Evolutionary conservation across 169 alveolate genomes (phyloP), one percentile per base, ranked within the genome.

Genomic region (Eimeria brunetti): DNA sequence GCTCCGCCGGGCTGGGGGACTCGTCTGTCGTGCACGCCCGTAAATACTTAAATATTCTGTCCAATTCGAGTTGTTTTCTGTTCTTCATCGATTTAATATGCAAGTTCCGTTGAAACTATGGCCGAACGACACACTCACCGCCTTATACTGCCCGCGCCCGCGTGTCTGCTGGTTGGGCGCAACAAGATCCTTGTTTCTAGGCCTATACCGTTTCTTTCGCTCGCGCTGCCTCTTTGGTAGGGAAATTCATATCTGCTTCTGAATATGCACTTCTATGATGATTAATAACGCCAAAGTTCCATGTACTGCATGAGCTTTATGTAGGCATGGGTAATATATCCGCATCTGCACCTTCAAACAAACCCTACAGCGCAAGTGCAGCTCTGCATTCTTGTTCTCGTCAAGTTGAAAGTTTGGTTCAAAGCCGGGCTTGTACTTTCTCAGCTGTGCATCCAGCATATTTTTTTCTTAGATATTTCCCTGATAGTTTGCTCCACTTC

Each of bases 1-100:
- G 36, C 22, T 44, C 30, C 85, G 36, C 0, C 56, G 60, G 85
- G 51, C 58, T 38, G 85, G 85, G 85, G 85, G 85, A 58, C 85
- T 41, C 58, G 85, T 18, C 60, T 75, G 60, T 75, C 60, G 85
- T 75, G 85, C 85, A 58, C 60, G n/a, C 24, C 4, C 30, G 36
- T 41, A 41, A 75, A 75, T 75, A 75, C 30, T 41, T 56, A 38
- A 20, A 22, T n/a, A 30, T 18, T 75, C 51, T 30, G 36, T 8
- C 41, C 8, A 38, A 75, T 75, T 20, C 36, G 60, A 44, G 41
- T 16, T 38, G 7, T 16, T 41, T 75, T 75, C 6, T 22, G 5
- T 41, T 41, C 41, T 12, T 16, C 20, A 30, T 44, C 20, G 33
- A 8, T 75, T 41, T 75, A 44, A 16, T 41, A 18, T 30, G 22